Conservation (phyloP, 768 basidiomycete species). For the Imleria badia region DNA sequence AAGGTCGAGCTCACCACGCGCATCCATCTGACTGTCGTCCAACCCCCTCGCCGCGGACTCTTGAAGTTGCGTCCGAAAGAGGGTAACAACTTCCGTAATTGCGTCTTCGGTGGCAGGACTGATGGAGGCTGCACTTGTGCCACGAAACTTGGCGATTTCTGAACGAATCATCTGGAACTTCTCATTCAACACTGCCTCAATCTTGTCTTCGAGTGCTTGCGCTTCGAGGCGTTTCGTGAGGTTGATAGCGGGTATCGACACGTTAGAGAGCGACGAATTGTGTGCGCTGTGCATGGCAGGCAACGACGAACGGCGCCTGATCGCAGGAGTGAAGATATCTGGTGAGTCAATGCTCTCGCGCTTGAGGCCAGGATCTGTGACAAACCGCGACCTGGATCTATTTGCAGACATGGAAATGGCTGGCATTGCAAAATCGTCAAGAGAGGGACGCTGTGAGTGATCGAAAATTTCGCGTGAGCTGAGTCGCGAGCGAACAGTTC, state of each 20-base stretch:
- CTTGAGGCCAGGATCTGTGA: conserved; percentile 55
- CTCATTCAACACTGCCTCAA: conserved; percentile 67
- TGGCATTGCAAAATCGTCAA: conserved; percentile 73
- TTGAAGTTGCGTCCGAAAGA: conserved; percentile 68
- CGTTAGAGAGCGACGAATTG: conserved; percentile 43
- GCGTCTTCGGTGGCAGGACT: conserved; percentile 55
- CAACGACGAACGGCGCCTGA: conserved; percentile 55
- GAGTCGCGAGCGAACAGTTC: conserved; percentile 72
- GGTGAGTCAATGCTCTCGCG: conserved; percentile 30
- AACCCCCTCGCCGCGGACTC: conserved; percentile 56
- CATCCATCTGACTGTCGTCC: conserved; percentile 68
- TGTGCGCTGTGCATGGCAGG: conserved; percentile 51
- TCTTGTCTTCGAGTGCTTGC: conserved; percentile 58
- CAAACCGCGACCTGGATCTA: conserved; percentile 50
- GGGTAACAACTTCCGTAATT: conserved; percentile 62
- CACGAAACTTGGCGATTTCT: conserved; percentile 34
- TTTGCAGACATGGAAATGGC: conserved; percentile 64
- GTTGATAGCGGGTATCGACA: conserved; percentile 48
- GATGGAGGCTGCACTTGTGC: conserved; percentile 30
- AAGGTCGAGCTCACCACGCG: conserved; percentile 75
- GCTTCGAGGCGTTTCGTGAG: conserved; percentile 57
- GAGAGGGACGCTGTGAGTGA: conserved; percentile 63
- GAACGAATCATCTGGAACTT: conserved; percentile 55
- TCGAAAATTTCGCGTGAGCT: conserved; percentile 75
- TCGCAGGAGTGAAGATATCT: conserved; percentile 45